Conservation (phyloP, 306 rosid genomes). For the Citrullus mucosospermus region DNA sequence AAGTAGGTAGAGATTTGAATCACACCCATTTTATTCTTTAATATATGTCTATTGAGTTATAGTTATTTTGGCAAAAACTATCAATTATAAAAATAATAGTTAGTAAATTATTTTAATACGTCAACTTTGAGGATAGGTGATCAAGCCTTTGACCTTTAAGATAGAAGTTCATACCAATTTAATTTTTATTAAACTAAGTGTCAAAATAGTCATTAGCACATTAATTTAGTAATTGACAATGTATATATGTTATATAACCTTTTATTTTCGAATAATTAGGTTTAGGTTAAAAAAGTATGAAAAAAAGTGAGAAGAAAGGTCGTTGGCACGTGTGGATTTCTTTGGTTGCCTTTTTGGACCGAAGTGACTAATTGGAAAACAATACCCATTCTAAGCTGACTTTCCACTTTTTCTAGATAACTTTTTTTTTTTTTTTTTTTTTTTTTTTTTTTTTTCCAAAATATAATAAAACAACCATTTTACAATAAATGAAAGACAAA, state of each 20-base stretch:
- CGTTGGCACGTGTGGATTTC: background rate
- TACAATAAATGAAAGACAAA: background rate
- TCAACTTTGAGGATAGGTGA: too few species aligned
- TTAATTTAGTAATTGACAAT: too few species aligned
- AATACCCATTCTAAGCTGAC: background rate
- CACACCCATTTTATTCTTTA: too few species aligned
- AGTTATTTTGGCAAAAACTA: too few species aligned
- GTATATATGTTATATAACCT: background rate
- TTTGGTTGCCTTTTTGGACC: conserved; percentile 3
- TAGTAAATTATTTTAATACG: too few species aligned
- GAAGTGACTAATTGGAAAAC: background rate
- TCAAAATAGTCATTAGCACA: too few species aligned
- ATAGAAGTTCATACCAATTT: too few species aligned
- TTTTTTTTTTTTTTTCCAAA: background rate
- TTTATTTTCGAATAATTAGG: background rate
- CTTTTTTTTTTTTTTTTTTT: background rate
- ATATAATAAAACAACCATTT: background rate
- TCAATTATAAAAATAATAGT: too few species aligned
- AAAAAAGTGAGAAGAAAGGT: background rate
- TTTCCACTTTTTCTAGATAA: background rate
- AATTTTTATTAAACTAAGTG: too few species aligned
- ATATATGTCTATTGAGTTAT: too few species aligned
- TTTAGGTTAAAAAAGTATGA: background rate
- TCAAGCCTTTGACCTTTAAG: too few species aligned
- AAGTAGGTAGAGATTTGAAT: too few species aligned